Conservation (phyloP, 306 rosid species). For the Prinsepia uniflora region DNA sequence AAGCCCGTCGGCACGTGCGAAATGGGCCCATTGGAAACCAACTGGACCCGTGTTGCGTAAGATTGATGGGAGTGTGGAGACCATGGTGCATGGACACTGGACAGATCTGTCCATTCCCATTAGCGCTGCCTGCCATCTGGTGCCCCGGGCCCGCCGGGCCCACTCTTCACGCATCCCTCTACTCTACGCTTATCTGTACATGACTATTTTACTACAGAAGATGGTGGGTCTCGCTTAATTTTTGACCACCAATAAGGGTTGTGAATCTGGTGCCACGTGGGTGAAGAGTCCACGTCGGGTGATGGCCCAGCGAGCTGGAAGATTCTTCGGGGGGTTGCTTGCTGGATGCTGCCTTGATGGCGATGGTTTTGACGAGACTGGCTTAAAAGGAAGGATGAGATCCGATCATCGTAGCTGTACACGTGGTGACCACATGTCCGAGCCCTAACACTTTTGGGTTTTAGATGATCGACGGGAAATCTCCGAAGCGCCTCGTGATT, state of each 20-base stretch:
- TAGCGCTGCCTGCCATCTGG: neutral
- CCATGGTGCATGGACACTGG: neutral
- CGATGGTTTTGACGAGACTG: conserved; percentile 5
- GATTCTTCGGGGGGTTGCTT: conserved; percentile 30
- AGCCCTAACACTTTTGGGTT: conserved; percentile 4
- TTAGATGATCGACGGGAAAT: conserved; percentile 25
- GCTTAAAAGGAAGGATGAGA: neutral
- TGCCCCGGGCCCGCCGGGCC: neutral
- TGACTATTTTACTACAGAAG: neutral
- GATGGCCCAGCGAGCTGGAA: conserved; percentile 27
- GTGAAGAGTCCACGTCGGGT: conserved; percentile 15
- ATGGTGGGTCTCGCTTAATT: neutral
- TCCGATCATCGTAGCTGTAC: conserved; percentile 23
- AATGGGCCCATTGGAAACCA: neutral
- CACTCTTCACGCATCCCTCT: neutral
- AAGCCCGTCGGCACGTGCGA: neutral
- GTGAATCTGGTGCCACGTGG: conserved; percentile 28
- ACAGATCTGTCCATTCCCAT: neutral
- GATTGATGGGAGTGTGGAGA: neutral
- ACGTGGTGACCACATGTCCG: conserved; percentile 18
- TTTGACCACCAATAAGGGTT: conserved; percentile 10
- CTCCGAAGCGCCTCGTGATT: conserved; percentile 15
- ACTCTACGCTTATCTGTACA: neutral
- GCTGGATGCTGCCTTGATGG: conserved; percentile 25
- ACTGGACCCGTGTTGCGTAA: conserved; percentile 7